Percentiles rank a stretch among this genome's conserved stretches.
phyloP scores from a whole-genome alignment of 768 basidiomycete species.

The Hemileccinum rubropunctum region DNA sequence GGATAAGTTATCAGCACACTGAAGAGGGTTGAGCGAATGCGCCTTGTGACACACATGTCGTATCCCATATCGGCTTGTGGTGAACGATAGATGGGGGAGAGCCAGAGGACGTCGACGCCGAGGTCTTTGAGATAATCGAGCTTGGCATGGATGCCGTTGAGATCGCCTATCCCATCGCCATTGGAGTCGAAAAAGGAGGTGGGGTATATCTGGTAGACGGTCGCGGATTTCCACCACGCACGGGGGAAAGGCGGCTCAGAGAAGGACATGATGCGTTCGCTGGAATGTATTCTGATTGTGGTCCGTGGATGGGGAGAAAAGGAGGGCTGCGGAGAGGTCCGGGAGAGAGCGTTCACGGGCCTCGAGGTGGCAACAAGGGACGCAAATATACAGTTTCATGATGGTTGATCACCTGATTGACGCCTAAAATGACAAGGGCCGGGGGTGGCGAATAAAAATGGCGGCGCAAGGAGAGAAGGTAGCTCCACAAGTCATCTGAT shows the following conservation, averaged over 20 bases:
- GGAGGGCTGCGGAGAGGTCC: conserved; percentile 16
- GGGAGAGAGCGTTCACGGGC: conserved; percentile 2
- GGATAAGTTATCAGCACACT: background rate
- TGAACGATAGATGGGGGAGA: conserved; percentile 57
- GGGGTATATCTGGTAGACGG: conserved; percentile 71
- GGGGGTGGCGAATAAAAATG: background rate
- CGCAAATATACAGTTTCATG: conserved; percentile 5
- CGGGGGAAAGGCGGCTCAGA: conserved; percentile 23
- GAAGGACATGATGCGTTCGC: conserved; percentile 4
- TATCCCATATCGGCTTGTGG: conserved; percentile 75
- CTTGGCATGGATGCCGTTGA: conserved; percentile 61
- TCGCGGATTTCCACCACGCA: conserved; percentile 57
- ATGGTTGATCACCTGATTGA: conserved; percentile 14
- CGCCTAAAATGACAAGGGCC: conserved; percentile 3
- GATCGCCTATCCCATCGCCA: conserved; percentile 67
- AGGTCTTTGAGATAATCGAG: conserved; percentile 68
- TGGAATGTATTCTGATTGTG: background rate
- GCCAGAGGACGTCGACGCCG: conserved; percentile 68
- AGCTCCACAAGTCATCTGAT: background rate
- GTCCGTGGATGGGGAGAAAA: conserved; percentile 6
- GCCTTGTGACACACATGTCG: conserved; percentile 48
- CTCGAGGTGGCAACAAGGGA: conserved; percentile 17
- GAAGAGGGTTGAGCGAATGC: background rate
- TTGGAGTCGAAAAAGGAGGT: conserved; percentile 71
- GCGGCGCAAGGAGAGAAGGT: background rate